phyloP scores from a whole-genome alignment of 73 alveolate species.

The Paramecium sonneborni region DNA sequence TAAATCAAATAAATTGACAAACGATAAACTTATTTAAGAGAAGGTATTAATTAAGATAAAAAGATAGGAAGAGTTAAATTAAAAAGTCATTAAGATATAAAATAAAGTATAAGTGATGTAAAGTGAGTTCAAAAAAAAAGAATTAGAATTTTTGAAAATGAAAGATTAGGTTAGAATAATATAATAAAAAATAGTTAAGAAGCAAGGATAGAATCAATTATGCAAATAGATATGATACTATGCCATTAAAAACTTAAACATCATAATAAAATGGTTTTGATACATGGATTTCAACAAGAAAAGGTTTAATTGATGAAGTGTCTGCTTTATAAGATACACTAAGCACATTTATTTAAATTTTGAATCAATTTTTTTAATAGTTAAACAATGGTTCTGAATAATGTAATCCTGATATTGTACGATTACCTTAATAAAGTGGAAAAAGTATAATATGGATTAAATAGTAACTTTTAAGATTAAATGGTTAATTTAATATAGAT shows the following conservation, averaged over 20 bases:
- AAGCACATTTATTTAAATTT: neutral
- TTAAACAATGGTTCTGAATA: neutral
- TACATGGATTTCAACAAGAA: neutral
- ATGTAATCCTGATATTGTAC: neutral
- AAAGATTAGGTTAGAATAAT: neutral
- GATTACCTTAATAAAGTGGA: neutral
- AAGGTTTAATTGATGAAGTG: neutral
- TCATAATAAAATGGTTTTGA: neutral
- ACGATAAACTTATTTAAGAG: neutral
- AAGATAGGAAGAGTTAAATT: constrained; percentile 24
- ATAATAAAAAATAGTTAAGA: neutral
- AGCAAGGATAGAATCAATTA: neutral
- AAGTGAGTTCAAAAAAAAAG: neutral
- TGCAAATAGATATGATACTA: neutral
- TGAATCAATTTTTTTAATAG: neutral
- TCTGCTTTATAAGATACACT: neutral
- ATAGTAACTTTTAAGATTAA: neutral
- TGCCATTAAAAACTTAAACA: neutral
- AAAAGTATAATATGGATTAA: neutral
- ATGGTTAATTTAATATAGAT: neutral
- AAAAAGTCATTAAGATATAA: neutral
- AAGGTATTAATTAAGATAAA: neutral
- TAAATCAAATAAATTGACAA: neutral
- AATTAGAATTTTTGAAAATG: neutral
- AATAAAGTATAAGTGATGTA: neutral